A percentile compares a stretch with the other conserved stretches of the same genome.
These are phyloP conservation scores for Plasmopara halstedii DNA, from an alignment of 352 stramenopile genomes.

Conservation along the genomic window DNA sequence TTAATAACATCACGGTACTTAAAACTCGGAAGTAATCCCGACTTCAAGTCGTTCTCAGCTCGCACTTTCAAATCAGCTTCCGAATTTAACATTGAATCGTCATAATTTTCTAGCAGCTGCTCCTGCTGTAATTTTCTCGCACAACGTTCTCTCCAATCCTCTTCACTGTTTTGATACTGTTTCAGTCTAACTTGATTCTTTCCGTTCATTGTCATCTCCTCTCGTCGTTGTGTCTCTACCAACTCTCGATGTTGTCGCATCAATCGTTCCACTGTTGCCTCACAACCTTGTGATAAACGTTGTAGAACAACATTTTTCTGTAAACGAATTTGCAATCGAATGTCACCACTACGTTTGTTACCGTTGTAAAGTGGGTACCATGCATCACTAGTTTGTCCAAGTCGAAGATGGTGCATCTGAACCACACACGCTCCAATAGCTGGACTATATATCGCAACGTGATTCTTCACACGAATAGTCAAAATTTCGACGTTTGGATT, in stretches of 20 bases:
- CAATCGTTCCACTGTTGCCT: slow-evolving; percentile 16
- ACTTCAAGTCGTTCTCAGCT: slow-evolving; percentile 2
- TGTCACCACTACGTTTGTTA: slow-evolving; percentile 25
- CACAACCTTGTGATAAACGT: slow-evolving; percentile 8
- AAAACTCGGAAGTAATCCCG: slow-evolving; percentile 6
- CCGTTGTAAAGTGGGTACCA: slow-evolving; percentile 55
- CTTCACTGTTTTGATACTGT: slow-evolving; percentile 7
- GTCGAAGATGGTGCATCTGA: slow-evolving; percentile 38
- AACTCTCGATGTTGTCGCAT: slow-evolving; percentile 20
- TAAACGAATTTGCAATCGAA: slow-evolving; percentile 51
- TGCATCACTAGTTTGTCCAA: slow-evolving; percentile 39
- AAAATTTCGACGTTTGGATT: slow-evolving; percentile 44
- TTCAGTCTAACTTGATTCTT: slow-evolving; percentile 10
- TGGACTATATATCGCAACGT: slow-evolving; percentile 56
- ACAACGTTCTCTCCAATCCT: slow-evolving; percentile 8
- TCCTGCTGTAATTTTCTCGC: background rate
- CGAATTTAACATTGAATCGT: background rate
- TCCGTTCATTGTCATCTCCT: slow-evolving; percentile 11
- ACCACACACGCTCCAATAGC: slow-evolving; percentile 53
- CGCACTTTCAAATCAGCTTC: background rate
- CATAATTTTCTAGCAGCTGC: background rate
- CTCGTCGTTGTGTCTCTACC: slow-evolving; percentile 7
- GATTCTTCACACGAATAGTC: slow-evolving; percentile 68
- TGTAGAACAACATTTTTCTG: slow-evolving; percentile 6
- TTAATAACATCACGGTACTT: slow-evolving; percentile 5